Evolutionary conservation across 495 filamentous ascomycete genomes (phyloP).

Genomic region (Penicillium salamii): DNA sequence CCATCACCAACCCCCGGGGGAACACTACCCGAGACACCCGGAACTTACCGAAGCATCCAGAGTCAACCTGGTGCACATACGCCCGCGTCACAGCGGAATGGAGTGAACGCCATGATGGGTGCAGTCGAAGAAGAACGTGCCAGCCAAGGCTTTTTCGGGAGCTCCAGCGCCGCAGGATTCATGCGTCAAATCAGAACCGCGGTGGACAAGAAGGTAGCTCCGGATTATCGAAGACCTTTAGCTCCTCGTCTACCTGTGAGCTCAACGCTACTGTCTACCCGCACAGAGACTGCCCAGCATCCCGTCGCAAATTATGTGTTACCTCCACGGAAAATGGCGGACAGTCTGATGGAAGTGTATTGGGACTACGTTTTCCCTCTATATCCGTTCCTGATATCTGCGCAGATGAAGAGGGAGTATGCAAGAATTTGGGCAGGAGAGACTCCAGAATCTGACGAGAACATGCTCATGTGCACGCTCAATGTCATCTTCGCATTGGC

Average conservation of each 20-base stretch:
- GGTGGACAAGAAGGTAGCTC: constrained; percentile 29
- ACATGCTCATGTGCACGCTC: constrained; percentile 41
- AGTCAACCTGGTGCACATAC: background rate
- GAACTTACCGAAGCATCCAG: background rate
- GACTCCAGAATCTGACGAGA: constrained; percentile 29
- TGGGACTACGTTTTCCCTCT: constrained; percentile 41
- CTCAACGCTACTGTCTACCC: constrained; percentile 14
- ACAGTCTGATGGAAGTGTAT: constrained; percentile 38
- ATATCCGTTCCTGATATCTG: constrained; percentile 37
- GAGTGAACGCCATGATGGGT: constrained; percentile 42
- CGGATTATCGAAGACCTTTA: constrained; percentile 17
- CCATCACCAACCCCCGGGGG: constrained; percentile 1
- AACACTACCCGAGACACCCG: background rate
- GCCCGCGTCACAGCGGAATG: constrained; percentile 7
- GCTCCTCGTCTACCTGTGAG: constrained; percentile 9
- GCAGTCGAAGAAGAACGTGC: constrained; percentile 33
- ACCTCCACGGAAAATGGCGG: constrained; percentile 38
- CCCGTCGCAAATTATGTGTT: constrained; percentile 30
- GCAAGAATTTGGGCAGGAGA: constrained; percentile 34
- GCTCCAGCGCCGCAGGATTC: constrained; percentile 37
- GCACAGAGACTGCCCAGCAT: constrained; percentile 8
- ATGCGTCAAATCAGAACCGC: constrained; percentile 39
- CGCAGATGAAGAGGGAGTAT: constrained; percentile 32
- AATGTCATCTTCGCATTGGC: constrained; percentile 42
- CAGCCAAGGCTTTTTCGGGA: constrained; percentile 36